These are phyloP conservation scores for Ophiocordyceps robertsii DNA, from an alignment of 2,329 filamentous ascomycete genomes.

Conservation along the genomic window DNA sequence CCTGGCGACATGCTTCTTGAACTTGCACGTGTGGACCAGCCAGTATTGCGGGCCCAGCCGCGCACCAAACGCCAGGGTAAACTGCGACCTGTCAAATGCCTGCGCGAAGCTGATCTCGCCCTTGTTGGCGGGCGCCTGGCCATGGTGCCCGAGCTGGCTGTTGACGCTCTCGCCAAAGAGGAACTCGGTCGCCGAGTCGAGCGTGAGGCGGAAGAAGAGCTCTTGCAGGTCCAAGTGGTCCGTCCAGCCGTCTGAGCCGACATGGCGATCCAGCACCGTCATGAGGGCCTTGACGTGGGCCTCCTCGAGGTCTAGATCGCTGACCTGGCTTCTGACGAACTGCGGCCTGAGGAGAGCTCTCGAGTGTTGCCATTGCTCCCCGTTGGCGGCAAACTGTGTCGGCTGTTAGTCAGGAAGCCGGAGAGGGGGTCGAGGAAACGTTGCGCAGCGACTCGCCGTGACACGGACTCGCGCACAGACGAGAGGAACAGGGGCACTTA, in stretches of 20 bases:
- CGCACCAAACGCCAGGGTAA: constrained; percentile 38
- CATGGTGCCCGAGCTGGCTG: constrained; percentile 20
- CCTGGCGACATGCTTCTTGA: constrained; percentile 48
- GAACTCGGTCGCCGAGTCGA: constrained; percentile 38
- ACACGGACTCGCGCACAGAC: too few relatives aligned
- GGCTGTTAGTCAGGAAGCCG: background rate
- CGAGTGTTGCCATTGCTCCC: constrained; percentile 22
- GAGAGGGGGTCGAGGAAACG: background rate
- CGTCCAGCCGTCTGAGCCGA: constrained; percentile 20
- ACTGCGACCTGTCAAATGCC: constrained; percentile 22
- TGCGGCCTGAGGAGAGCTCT: constrained; percentile 24
- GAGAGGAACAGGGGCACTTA: constrained; percentile 4
- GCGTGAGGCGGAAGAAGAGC: constrained; percentile 33
- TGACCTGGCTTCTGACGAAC: constrained; percentile 27
- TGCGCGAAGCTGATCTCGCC: constrained; percentile 16
- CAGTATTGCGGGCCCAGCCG: constrained; percentile 28
- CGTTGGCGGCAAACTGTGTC: constrained; percentile 18
- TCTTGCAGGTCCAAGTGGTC: constrained; percentile 27
- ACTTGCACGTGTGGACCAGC: constrained; percentile 37
- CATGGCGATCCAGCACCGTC: constrained; percentile 7
- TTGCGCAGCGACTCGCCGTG: too few relatives aligned
- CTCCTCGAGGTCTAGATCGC: constrained; percentile 27
- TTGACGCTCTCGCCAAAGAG: constrained; percentile 45
- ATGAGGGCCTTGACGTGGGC: constrained; percentile 19
- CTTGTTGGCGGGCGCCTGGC: constrained; percentile 7